Evolutionary conservation across 768 basidiomycete species (phyloP).

Genomic region (Pleurotus platypus): DNA sequence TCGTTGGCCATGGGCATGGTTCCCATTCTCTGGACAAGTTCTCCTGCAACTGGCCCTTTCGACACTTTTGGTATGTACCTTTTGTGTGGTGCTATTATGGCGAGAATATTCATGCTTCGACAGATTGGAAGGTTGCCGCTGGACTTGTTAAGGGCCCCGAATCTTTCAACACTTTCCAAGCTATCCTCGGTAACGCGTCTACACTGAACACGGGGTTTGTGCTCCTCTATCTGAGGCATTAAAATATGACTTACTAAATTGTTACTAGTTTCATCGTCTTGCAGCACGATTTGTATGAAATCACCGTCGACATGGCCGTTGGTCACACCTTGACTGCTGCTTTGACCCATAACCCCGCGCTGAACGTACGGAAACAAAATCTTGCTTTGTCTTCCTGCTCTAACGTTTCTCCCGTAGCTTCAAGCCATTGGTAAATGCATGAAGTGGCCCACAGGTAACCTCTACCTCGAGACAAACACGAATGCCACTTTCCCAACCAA

Average conservation of each 20-base stretch:
- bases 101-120: background rate
- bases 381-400: background rate
- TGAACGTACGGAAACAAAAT: conserved; percentile 20
- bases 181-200: conserved; percentile 69
- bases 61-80: conserved; percentile 65
- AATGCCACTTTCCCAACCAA: conserved; percentile 59
- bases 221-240: background rate
- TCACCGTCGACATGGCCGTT: conserved; percentile 87
- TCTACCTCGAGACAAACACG: conserved; percentile 82
- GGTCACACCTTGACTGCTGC: conserved; percentile 85
- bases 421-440: conserved; percentile 79
- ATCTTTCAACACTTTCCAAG: conserved; percentile 65
- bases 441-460: conserved; percentile 54
- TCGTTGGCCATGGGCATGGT: conserved; percentile 86
- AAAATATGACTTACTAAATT: background rate
- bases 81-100: background rate
- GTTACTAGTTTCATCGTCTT: conserved; percentile 75
- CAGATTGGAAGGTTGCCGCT: conserved; percentile 86
- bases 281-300: conserved; percentile 80
- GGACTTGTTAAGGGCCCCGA: conserved; percentile 66
- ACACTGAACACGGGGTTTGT: conserved; percentile 55
- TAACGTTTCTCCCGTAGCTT: conserved; percentile 34
- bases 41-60: conserved; percentile 49
- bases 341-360: conserved; percentile 55
- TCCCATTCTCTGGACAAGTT: conserved; percentile 87